Conservation (phyloP, 768 basidiomycete species). For the Cyclocybe aegerita region DNA sequence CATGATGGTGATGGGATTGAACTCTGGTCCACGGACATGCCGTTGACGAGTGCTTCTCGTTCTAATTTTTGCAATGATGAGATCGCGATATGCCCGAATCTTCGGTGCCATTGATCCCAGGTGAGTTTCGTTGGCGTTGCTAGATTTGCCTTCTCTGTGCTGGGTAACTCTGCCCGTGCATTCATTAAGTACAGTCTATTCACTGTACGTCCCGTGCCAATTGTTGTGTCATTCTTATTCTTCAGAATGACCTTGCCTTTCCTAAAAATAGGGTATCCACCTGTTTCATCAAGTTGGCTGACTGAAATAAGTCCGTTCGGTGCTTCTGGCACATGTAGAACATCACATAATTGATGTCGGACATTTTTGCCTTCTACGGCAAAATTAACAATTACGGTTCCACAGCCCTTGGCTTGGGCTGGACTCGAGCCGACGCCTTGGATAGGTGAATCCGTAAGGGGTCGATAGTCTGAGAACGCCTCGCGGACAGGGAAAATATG, state of each 20-base stretch:
- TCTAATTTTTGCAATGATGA: constrained; percentile 15
- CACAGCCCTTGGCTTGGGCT: constrained; percentile 10
- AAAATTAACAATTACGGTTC: constrained; percentile 19
- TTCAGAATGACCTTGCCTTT: constrained; percentile 11
- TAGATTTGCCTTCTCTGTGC: constrained; percentile 7
- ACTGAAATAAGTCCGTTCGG: constrained; percentile 21
- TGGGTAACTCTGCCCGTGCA: constrained; percentile 5
- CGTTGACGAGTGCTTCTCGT: constrained; percentile 14
- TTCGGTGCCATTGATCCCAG: constrained; percentile 28
- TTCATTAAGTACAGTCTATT: constrained; percentile 16
- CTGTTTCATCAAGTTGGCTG: constrained; percentile 16
- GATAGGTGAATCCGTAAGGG: constrained; percentile 7
- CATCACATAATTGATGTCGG: constrained; percentile 15
- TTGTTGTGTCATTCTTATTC: constrained; percentile 7
- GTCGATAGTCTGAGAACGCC: constrained; percentile 11
- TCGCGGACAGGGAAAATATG: constrained; percentile 15
- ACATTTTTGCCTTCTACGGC: constrained; percentile 12
- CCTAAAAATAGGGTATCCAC: constrained; percentile 12
- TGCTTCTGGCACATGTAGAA: constrained; percentile 21
- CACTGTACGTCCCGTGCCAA: constrained; percentile 4
- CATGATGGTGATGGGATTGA: constrained; percentile 20
- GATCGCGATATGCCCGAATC: constrained; percentile 24
- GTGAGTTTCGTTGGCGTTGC: constrained; percentile 10
- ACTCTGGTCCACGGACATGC: constrained; percentile 16
- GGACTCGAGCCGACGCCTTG: constrained; percentile 8